These are phyloP conservation scores for Hypoxylon lenormandii DNA, from an alignment of 495 filamentous ascomycete species.

Conservation along the genomic window DNA sequence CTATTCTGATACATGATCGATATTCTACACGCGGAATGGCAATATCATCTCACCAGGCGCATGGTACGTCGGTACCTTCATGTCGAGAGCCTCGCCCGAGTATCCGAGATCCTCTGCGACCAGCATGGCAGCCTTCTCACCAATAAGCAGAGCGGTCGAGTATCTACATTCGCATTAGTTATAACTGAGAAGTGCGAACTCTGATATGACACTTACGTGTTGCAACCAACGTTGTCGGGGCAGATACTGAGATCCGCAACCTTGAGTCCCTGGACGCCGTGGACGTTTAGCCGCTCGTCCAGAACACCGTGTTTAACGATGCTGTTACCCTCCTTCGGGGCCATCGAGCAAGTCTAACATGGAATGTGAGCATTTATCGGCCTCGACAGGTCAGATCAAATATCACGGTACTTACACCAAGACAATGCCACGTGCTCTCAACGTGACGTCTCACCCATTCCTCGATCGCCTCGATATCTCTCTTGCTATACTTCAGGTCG, in stretches of 20 bases:
- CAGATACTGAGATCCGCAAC: constrained; percentile 84
- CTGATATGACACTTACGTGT: constrained; percentile 66
- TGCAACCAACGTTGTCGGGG: constrained; percentile 85
- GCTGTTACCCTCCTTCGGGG: constrained; percentile 78
- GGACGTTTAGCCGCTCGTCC: constrained; percentile 82
- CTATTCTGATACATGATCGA: background rate
- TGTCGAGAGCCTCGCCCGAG: constrained; percentile 76
- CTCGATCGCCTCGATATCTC: constrained; percentile 77
- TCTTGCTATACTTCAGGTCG: constrained; percentile 73
- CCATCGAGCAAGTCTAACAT: constrained; percentile 81
- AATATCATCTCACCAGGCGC: constrained; percentile 65
- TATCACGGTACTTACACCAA: constrained; percentile 57
- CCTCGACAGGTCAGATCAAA: background rate
- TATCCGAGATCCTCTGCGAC: constrained; percentile 82
- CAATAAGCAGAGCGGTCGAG: constrained; percentile 80
- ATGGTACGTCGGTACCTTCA: constrained; percentile 76
- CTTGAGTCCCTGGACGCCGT: constrained; percentile 83
- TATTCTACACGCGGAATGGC: constrained; percentile 46
- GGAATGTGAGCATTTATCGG: constrained; percentile 33
- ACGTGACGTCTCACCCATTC: constrained; percentile 83
- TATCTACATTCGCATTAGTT: constrained; percentile 52
- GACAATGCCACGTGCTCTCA: constrained; percentile 82
- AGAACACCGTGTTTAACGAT: constrained; percentile 85
- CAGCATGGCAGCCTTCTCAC: constrained; percentile 81
- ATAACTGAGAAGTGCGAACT: background rate